These are phyloP conservation scores for Colletotrichum kahawae DNA, from an alignment of 2,329 filamentous ascomycete genomes.

Conservation along the genomic window DNA sequence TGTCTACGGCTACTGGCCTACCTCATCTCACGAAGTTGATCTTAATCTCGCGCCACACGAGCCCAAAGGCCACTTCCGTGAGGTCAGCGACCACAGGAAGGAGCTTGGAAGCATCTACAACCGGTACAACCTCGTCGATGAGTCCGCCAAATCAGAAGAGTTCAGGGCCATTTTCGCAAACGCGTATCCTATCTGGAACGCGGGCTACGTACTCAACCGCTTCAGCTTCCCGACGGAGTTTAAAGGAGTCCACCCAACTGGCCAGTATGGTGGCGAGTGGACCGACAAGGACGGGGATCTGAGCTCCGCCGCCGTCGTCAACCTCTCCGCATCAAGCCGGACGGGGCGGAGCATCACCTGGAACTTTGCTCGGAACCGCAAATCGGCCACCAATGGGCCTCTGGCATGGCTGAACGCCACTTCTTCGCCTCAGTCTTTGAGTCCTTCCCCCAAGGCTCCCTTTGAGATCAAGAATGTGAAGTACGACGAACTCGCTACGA, in stretches of 20 bases:
- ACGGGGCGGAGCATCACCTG: conserved; percentile 32
- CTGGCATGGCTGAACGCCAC: conserved; percentile 32
- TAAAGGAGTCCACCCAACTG: conserved; percentile 23
- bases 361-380: conserved; percentile 25
- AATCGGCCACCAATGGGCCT: conserved; percentile 14
- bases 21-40: conserved; percentile 40
- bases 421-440: conserved; percentile 19
- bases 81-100: conserved; percentile 37
- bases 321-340: conserved; percentile 33
- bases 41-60: conserved; percentile 35
- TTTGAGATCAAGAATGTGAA: conserved; percentile 12
- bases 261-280: conserved; percentile 28
- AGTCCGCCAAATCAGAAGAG: conserved; percentile 1
- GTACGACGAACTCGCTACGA: conserved; percentile 9
- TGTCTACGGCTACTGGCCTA: conserved; percentile 50
- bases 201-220: conserved; percentile 34
- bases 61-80: conserved; percentile 37
- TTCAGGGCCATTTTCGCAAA: conserved; percentile 16
- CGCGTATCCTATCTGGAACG: conserved; percentile 26
- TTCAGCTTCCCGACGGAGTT: conserved; percentile 35
- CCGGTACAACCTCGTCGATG: conserved; percentile 35
- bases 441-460: background rate
- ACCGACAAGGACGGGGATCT: conserved; percentile 34
- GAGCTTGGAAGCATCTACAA: conserved; percentile 44
- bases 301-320: conserved; percentile 34